Base-by-base conservation (phyloP, 2,329 filamentous ascomycete genomes). In the Xylaria arbuscula region DNA sequence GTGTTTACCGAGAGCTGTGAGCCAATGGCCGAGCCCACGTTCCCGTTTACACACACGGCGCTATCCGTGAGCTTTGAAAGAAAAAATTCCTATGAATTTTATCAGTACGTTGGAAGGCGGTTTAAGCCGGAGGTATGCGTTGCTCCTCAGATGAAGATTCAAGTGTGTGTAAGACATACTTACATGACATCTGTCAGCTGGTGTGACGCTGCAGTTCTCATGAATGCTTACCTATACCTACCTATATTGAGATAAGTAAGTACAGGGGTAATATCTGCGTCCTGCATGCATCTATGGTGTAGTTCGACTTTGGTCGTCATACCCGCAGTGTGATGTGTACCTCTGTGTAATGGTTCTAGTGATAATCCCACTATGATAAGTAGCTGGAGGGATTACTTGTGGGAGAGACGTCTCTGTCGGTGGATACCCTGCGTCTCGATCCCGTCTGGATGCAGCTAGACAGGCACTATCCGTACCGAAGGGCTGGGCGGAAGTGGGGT, bases 1-100 rank as follows among this genome's bases (percentile, higher is more conserved):
- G n/a, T 45, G 40, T 28, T n/a, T 38, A 2, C 42, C 47, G 53
- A 56, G 58, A 56, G 59, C 67, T 56, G 48, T 28, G 40, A 63
- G 42, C 67, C 67, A 69, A 69, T 69, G 34, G 54, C 63, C 32
- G 32, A 40, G 48, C 59, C 67, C 67, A 69, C 67, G 67, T 69
- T 69, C 32, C 56, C 42, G 10, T n/a, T 40, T 1, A 24, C 9
- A 17, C 55, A 11, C 7, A 36, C 28, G 51, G 48, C n/a, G n/a
- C 24, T 22, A 34, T 62, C 28, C 62, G 13, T 40, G 50, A 34
- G 36, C 15, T 34, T 28, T 45, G 55, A 36, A 57, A 9, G 22
- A 17, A 17, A 57, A 64, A n/a, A n/a, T n/a, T 68, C 61, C 61
- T 64, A 24, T 56, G 36, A 68, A 45, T 24, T 28, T 45, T 17